Evolutionary conservation across 2,329 filamentous ascomycete genomes (phyloP), one percentile per base, ranked within the genome.

Genomic region (Aspergillus thermomutatus): DNA sequence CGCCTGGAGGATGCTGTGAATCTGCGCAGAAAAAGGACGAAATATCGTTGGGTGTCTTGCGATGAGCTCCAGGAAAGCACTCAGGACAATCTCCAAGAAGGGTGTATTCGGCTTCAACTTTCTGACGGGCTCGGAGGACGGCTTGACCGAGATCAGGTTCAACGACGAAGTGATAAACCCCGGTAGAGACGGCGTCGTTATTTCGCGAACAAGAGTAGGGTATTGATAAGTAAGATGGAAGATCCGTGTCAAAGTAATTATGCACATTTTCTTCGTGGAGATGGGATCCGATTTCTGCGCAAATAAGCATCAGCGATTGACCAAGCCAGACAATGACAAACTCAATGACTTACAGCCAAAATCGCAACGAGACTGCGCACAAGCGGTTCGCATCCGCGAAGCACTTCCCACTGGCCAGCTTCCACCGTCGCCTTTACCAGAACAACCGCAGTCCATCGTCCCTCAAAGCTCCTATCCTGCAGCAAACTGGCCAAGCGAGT

Each of bases 31-130:
- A 69, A 88, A 90, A 0, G 91, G 88, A 11, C 93, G 87, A 72
- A 96, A 88, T 31, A 90, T 90, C 6, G 91, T 90, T 28, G 91
- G 87, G 72, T 96, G 92, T 52, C 87, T 82, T n/a, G 89, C 88
- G 31, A 96, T 77, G 34, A 97, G 78, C 47, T 85, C 82, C 31
- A 83, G 79, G 59, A 96, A 86, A 50, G 89, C 85, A 60, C 88
- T 84, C 40, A 92, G 83, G 4, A 93, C 80, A 8, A 83, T 84
- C 67, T 91, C 85, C 41, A 89, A 72, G 37, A 91, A 76, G 10
- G 79, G 59, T 70, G 68, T 49, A 79, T 80, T 72, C 5, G 64
- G 63, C 45, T 75, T 74, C 49, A 72, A 65, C 50, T 69, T 73
- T 47, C 72, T 66, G 26, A 52, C 58, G 56, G 69, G 72, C 26